A percentile compares a stretch with the other conserved stretches of the same genome.
These are phyloP conservation scores for Cephalotrichum gorgonifer DNA, from an alignment of 2,329 filamentous ascomycete genomes.

Conservation along the genomic window DNA sequence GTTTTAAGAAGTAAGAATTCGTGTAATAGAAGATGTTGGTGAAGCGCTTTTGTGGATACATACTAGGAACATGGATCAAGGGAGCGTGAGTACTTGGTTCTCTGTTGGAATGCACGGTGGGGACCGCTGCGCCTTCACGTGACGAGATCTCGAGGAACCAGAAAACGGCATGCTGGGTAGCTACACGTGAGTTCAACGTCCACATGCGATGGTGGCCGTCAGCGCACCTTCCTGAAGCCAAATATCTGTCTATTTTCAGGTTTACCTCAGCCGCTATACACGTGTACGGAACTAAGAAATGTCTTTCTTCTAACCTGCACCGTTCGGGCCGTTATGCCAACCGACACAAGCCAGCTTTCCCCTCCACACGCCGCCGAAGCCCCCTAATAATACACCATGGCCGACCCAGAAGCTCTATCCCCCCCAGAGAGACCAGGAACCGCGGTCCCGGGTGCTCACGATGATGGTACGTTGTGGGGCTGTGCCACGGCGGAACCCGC, in stretches of 20 bases:
- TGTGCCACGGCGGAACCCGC: conserved; percentile 5
- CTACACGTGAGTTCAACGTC: not conserved
- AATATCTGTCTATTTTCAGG: not conserved
- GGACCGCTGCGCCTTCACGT: too few relatives aligned
- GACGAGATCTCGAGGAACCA: too few relatives aligned
- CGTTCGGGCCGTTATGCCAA: not conserved
- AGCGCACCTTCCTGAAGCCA: not conserved
- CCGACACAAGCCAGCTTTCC: not conserved
- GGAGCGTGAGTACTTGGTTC: too few relatives aligned
- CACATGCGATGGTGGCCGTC: not conserved
- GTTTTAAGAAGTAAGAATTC: too few relatives aligned
- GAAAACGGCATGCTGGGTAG: not conserved
- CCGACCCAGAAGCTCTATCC: not conserved
- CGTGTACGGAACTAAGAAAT: not conserved
- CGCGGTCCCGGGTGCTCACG: conserved; percentile 48
- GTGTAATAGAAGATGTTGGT: too few relatives aligned
- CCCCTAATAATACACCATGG: conserved; percentile 1
- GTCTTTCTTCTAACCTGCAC: not conserved
- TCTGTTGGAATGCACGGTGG: too few relatives aligned
- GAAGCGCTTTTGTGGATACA: too few relatives aligned
- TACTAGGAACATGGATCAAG: too few relatives aligned
- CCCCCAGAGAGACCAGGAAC: conserved; percentile 1
- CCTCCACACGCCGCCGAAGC: not conserved
- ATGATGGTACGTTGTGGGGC: conserved; percentile 35
- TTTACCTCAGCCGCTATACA: not conserved